Percentiles rank a stretch among this genome's conserved stretches.
These are phyloP conservation scores for Neurospora discreta DNA, from an alignment of 495 filamentous ascomycete genomes.

Conservation along the genomic window DNA sequence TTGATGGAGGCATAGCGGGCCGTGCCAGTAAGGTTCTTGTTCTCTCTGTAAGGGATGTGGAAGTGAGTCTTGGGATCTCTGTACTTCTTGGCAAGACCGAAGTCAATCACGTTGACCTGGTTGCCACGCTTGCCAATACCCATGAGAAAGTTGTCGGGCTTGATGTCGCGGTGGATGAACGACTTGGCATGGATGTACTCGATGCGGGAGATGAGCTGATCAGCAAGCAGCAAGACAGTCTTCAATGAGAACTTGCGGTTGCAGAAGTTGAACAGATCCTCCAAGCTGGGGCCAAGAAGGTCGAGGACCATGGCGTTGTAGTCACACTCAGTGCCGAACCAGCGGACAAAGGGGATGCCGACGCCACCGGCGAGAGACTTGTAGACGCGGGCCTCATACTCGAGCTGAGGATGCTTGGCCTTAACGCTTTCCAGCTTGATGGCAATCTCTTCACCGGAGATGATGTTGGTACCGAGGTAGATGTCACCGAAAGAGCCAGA, in stretches of 20 bases:
- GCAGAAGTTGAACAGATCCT: slow-evolving; percentile 99
- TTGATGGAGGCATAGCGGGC: slow-evolving; percentile 99
- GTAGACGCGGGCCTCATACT: slow-evolving; percentile 99
- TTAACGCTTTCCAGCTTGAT: slow-evolving; percentile 99
- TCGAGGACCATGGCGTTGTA: slow-evolving; percentile 99
- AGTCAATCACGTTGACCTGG: slow-evolving; percentile 99
- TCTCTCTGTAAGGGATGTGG: slow-evolving; percentile 99
- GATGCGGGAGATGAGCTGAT: slow-evolving; percentile 98
- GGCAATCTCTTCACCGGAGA: slow-evolving; percentile 98
- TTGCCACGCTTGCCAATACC: slow-evolving; percentile 99
- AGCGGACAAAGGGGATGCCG: slow-evolving; percentile 97
- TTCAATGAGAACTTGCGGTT: slow-evolving; percentile 99
- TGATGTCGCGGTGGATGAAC: slow-evolving; percentile 99
- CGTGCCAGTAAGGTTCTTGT: slow-evolving; percentile 99
- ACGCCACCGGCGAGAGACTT: slow-evolving; percentile 98
- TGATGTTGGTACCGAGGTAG: slow-evolving; percentile 99
- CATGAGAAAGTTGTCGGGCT: slow-evolving; percentile 99
- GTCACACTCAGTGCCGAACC: slow-evolving; percentile 99
- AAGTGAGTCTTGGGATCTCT: slow-evolving; percentile 99
- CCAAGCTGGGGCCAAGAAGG: slow-evolving; percentile 90
- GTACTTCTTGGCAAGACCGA: slow-evolving; percentile 99
- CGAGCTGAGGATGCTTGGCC: slow-evolving; percentile 98
- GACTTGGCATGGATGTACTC: slow-evolving; percentile 99
- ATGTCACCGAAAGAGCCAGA: slow-evolving; percentile 98
- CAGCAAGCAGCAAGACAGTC: slow-evolving; percentile 95